Base-by-base conservation (phyloP, 2,329 filamentous ascomycete species). In the Ampelomyces quisqualis region DNA sequence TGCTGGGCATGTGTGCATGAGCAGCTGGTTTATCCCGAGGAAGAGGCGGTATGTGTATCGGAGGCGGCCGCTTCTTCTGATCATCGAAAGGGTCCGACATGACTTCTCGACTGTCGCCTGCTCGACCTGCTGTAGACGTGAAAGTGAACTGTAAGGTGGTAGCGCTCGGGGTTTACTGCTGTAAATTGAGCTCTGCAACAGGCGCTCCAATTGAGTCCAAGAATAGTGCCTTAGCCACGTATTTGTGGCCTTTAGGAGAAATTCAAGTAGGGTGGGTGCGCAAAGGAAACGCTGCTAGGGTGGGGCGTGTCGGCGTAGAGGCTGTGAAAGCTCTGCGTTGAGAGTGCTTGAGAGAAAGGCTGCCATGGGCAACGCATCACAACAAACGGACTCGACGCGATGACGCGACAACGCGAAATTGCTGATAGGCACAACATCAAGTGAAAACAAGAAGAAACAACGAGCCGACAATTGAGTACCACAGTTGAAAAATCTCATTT, bases 41-140 rank as follows among this genome's bases (percentile, higher is more conserved):
- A 2, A 40, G 43, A 13, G 46, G 21, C 10, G 57, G 54, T 3
- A 63, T 44, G 4, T 43, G 28, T 23, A 62, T 60, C 2, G 57
- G 58, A 21, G 58, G 55, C 11, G 59, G 62, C 26, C 57, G 57
- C 43, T 49, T 61, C 49, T 53, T 61, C n/a, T 46, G 36, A 10
- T 51, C 52, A 9, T 35, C 21, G 13, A 37, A 20, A 11, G 39
- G 36, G 7, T 47, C 28, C 5, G 55, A 44, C 58, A 63, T 63
- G 4, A 22, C 31, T 14, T 26, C 19, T 10, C 18, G 36, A 17
- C 7, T 22, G 23, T 8, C 18, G 26, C n/a, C 40, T 41, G 22
- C 34, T 22, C 10, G 10, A 15, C 14, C 17, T 15, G 15, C 17
- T 36, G 19, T n/a, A 27, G 28, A 17, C 15, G 28, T 23, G 34